Percentiles rank a stretch among this genome's conserved stretches.
phyloP scores from a whole-genome alignment of 768 basidiomycete genomes.

The Mrakia frigida region DNA sequence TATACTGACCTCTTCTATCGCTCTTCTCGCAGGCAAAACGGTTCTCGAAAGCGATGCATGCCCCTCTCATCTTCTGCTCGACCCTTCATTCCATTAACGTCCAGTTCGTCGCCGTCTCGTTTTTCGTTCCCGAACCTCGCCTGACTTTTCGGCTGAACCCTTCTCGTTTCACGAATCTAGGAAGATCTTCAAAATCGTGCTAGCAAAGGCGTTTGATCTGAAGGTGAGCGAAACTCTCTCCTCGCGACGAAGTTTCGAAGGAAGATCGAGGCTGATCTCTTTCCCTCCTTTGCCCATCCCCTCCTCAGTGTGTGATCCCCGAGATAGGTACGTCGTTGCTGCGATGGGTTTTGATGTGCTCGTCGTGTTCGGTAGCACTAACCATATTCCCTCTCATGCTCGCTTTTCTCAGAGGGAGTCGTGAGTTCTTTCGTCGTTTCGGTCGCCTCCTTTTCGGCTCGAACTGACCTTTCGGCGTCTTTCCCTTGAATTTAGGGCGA shows the following conservation, averaged over 20 bases:
- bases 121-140: too few relatives aligned
- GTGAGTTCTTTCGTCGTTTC: neutral
- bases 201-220: constrained; percentile 75
- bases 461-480: neutral
- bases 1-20: constrained; percentile 5
- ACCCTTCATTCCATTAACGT: constrained; percentile 99
- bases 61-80: constrained; percentile 98
- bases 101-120: constrained; percentile 50
- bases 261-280: neutral
- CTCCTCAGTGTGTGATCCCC: constrained; percentile 54
- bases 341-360: neutral
- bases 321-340: constrained; percentile 66
- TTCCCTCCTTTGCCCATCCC: neutral
- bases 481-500: constrained; percentile 52
- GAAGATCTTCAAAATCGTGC: constrained; percentile 71
- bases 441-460: neutral
- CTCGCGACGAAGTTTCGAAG: neutral
- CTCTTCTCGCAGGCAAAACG: constrained; percentile 68
- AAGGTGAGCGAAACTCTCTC: constrained; percentile 44
- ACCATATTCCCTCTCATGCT: constrained; percentile 51
- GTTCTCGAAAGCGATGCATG: constrained; percentile 98
- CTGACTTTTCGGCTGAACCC: neutral
- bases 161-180: neutral
- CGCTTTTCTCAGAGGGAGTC: constrained; percentile 1
- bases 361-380: neutral